Evolutionary conservation across 257 asterid species (phyloP), one percentile per base, ranked within the genome.

Genomic region (Jacaranda copaia): DNA sequence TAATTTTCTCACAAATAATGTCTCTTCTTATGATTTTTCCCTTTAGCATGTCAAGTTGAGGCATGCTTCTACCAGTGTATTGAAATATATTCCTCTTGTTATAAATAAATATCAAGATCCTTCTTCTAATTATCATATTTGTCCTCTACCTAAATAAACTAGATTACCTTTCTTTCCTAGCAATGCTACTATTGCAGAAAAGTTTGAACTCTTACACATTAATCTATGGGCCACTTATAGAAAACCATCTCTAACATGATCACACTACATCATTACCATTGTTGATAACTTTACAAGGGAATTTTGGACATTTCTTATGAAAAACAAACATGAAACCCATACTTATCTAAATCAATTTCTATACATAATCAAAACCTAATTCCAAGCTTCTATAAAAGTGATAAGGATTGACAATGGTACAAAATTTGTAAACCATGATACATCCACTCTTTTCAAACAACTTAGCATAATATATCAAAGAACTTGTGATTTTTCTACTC

Each of bases 271-370:
- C 6, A 10, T 80, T 0, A 68, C 80, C 4, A 14, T 80, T 0
- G 56, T 80, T 11, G 80, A 73, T 59, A 76, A 73, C 48, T 79
- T n/a, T 57, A 3, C 35, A 43, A 45, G 79, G 2, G 55, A 2
- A 0, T 46, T 32, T 0, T 73, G 66, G 79, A 8, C 45, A 7
- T 25, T 40, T 18, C 60, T 6, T 25, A 45, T 60, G 48, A 4
- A 3, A 20, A 60, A 10, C 7, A 25, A 25, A 25, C 32, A 25
- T 25, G 32, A 25, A 25, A 25, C 32, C 32, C 32, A 25, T 25
- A 25, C 5, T 8, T 25, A 15, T 48, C 15, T 59, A 6, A 0
- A 60, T 57, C 38, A 5, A 35, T 20, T 59, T 61, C 14, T 72
- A 42, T 0, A 42, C 8, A 6, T 48, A 58, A 61, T 61, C 0